phyloP scores from a whole-genome alignment of 352 stramenopile species.

The Phytophthora kernoviae region DNA sequence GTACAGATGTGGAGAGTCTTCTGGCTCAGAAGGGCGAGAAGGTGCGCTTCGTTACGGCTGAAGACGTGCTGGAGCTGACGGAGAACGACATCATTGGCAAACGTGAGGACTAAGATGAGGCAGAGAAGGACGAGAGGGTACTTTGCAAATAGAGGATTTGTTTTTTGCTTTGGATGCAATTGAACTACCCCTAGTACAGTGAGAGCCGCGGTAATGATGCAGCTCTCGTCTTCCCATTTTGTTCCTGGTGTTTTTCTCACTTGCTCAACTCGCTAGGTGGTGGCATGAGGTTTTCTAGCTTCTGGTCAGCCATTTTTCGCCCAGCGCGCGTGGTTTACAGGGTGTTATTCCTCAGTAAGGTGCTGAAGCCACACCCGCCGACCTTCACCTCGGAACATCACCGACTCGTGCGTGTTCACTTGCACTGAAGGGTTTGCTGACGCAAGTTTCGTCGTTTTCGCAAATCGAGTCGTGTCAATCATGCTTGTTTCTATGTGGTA shows the following conservation, averaged over 20 bases:
- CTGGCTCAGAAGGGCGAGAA: slow-evolving; percentile 75
- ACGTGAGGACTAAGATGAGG: no score
- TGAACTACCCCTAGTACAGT: slow-evolving; percentile 11
- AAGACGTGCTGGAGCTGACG: slow-evolving; percentile 86
- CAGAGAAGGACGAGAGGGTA: slow-evolving; percentile 26
- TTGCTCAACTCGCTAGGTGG: slow-evolving; percentile 18
- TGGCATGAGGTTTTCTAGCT: slow-evolving; percentile 14
- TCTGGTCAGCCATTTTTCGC: neutral
- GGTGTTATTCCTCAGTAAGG: slow-evolving; percentile 48
- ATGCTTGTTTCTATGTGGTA: slow-evolving; percentile 82
- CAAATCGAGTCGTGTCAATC: slow-evolving; percentile 78
- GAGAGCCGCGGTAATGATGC: neutral
- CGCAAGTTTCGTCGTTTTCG: slow-evolving; percentile 82
- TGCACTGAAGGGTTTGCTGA: slow-evolving; percentile 88
- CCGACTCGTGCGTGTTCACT: slow-evolving; percentile 86
- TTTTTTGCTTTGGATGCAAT: slow-evolving; percentile 1
- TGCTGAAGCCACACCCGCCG: slow-evolving; percentile 81
- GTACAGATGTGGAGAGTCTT: slow-evolving; percentile 88
- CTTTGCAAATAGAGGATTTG: slow-evolving; percentile 11
- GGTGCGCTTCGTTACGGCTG: slow-evolving; percentile 72
- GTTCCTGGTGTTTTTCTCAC: slow-evolving; percentile 4
- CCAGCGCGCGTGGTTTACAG: slow-evolving; percentile 8
- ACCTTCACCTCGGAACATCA: slow-evolving; percentile 81
- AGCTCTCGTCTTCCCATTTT: slow-evolving; percentile 4
- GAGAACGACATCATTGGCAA: slow-evolving; percentile 70